Evolutionary conservation across 768 basidiomycete genomes (phyloP).

Genomic region (Phaeotremella fagi): DNA sequence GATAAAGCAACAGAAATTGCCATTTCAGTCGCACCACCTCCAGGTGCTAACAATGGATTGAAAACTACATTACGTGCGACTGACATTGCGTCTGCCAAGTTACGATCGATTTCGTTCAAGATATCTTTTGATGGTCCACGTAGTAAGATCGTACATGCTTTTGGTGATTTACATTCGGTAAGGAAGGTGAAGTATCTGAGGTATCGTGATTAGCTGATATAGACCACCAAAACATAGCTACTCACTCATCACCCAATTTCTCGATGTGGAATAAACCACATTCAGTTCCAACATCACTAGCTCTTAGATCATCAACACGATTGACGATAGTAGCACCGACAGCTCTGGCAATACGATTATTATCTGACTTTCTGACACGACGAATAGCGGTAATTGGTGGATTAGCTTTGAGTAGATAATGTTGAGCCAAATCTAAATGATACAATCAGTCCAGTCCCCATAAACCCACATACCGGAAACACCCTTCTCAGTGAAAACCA

Average conservation of each 20-base stretch:
- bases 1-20: slow-evolving; percentile 80
- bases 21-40: slow-evolving; percentile 98
- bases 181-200: slow-evolving; percentile 92
- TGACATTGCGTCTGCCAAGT: slow-evolving; percentile 94
- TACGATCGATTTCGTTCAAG: slow-evolving; percentile 95
- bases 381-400: slow-evolving; percentile 74
- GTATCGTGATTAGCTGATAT: background rate
- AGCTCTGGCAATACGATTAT: slow-evolving; percentile 95
- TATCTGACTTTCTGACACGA: slow-evolving; percentile 97
- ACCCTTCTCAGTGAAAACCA: slow-evolving; percentile 96
- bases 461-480: slow-evolving; percentile 66
- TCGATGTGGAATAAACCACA: slow-evolving; percentile 97
- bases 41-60: slow-evolving; percentile 87
- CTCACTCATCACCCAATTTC: slow-evolving; percentile 91
- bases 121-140: slow-evolving; percentile 98
- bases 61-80: slow-evolving; percentile 96
- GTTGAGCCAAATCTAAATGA: slow-evolving; percentile 77
- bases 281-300: slow-evolving; percentile 81
- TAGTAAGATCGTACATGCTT: slow-evolving; percentile 96
- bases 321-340: slow-evolving; percentile 96
- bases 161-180: slow-evolving; percentile 80
- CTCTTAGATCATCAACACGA: slow-evolving; percentile 87
- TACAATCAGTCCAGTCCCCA: background rate
- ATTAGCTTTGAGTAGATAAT: slow-evolving; percentile 77
- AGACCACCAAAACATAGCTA: background rate